Base-by-base conservation (phyloP, 148 eudicot species). In the Vaccinium macrocarpon region DNA sequence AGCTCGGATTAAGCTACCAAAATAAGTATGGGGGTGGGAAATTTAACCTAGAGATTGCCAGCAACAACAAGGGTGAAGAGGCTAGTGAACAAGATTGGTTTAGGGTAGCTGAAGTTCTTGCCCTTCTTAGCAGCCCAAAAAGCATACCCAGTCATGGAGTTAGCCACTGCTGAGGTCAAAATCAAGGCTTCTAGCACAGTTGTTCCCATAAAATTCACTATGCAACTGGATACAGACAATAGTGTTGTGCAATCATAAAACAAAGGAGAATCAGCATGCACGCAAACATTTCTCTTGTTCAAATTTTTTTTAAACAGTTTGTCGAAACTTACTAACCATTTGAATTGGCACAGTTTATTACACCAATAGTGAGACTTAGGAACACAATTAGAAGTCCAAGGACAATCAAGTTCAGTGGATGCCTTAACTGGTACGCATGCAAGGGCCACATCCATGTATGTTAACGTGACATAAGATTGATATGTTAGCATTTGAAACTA, bases 121-220 rank as follows among this genome's bases (percentile, higher is more conserved):
- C 99, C 99, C 92, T 87, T 94, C 92, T 91, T 94, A 81, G 98
- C 88, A 83, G 98, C 98, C 98, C 99, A 97, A 90, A 97, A 97
- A 66, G 97, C 95, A 88, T 97, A 97, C 0, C 89, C 97, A 81
- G 98, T 97, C 84, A 97, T 91, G 68, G 96, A 89, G 64, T 88
- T 86, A 56, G 94, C 99, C 82, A 95, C 95, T 11, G 96, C 90
- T 51, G 93, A 93, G 1, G 97, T 97, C 87, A 97, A 89, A 82
- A 97, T 91, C 86, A 95, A 90, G 61, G 99, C 99, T 88, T 97
- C 95, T 18, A 95, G 95, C 89, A 97, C 99, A 85, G 95, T 94
- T 87, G 71, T 95, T 81, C 99, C 99, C 93, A 94, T 74, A 85
- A 49, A 86, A 76, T 32, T 32, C 32, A 48, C 83, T 78, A 81